Evolutionary conservation across 192 early-diverging fungal genomes (phyloP).

Genomic region (Diversispora epigaea): DNA sequence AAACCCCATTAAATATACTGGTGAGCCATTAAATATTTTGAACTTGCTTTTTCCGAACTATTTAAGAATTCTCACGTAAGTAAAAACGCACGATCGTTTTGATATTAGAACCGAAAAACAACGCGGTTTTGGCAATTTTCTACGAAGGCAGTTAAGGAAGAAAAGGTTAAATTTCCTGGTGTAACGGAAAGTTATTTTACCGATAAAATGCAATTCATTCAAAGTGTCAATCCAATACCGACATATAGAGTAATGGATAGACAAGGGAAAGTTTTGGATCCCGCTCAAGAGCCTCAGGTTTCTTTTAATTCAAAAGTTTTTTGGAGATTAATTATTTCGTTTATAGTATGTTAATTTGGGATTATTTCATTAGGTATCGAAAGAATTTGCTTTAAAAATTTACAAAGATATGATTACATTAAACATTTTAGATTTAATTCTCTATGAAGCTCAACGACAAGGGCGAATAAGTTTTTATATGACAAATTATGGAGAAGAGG

Average conservation of each 20-base stretch:
- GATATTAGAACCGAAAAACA: too few species aligned
- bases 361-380: constrained; percentile 52
- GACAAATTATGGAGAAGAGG: constrained; percentile 99
- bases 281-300: constrained; percentile 67
- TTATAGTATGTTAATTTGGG: constrained; percentile 23
- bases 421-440: constrained; percentile 88
- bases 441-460: constrained; percentile 98
- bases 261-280: constrained; percentile 73
- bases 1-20: too few species aligned
- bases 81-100: too few species aligned
- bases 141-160: neutral
- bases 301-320: neutral
- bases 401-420: constrained; percentile 91
- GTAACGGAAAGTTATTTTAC: constrained; percentile 64
- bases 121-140: too few species aligned
- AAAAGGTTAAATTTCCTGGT: constrained; percentile 68
- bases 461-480: constrained; percentile 99
- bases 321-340: neutral
- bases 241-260: constrained; percentile 95
- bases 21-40: too few species aligned
- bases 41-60: too few species aligned
- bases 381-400: constrained; percentile 74
- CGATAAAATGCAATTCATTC: constrained; percentile 61
- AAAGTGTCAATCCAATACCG: constrained; percentile 69
- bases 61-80: too few species aligned